phyloP scores from a whole-genome alignment of 768 basidiomycete species.

The Saitozyma podzolica region DNA sequence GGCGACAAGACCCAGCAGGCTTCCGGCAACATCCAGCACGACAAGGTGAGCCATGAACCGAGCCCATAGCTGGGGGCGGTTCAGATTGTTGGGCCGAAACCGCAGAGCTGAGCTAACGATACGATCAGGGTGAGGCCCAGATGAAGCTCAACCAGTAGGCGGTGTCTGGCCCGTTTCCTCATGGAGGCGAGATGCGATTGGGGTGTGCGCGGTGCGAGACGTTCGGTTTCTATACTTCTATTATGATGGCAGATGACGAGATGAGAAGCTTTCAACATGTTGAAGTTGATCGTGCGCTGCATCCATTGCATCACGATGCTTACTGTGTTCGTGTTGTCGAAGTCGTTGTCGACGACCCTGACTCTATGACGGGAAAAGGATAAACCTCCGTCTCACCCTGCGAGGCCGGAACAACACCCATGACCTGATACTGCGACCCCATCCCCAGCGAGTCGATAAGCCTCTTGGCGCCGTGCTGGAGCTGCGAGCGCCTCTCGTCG shows the following conservation, averaged over 20 bases:
- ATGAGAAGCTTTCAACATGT: no score
- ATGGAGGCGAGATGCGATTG: no score
- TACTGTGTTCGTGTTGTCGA: neutral
- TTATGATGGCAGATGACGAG: no score
- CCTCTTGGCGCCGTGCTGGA: constrained; percentile 65
- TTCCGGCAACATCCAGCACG: constrained; percentile 44
- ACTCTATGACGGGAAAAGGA: constrained; percentile 17
- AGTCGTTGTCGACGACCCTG: neutral
- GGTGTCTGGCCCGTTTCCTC: neutral
- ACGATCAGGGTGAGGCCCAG: constrained; percentile 3
- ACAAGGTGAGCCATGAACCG: constrained; percentile 17
- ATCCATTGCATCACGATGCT: no score
- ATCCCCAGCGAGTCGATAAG: constrained; percentile 78
- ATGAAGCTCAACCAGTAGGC: constrained; percentile 13
- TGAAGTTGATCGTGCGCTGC: no score
- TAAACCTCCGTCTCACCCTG: constrained; percentile 20
- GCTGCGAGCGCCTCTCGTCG: constrained; percentile 58
- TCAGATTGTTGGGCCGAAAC: no score
- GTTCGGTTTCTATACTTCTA: no score
- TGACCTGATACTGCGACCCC: constrained; percentile 81
- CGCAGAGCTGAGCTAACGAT: no score
- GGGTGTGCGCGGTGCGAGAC: no score
- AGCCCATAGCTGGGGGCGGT: no score
- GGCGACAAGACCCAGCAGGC: constrained; percentile 49
- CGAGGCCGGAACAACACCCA: constrained; percentile 59